Base-by-base conservation (phyloP, 1,284 basidiomycete genomes). In the Sporisorium reilianum region DNA sequence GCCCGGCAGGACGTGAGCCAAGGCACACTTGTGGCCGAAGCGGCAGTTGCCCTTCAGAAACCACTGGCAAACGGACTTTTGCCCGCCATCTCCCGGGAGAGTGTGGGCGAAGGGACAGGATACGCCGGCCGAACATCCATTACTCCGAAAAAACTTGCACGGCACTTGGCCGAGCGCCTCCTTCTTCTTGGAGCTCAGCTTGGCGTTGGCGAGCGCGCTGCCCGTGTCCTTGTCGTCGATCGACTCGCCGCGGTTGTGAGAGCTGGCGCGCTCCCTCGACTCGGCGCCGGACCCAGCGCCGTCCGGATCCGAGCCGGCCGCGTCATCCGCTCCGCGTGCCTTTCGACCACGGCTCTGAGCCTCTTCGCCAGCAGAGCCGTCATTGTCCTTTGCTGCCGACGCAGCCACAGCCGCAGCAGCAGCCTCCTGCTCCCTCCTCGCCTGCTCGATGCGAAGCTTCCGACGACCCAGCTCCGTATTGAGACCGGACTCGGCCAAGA, bases 161-260 rank as follows among this genome's bases (percentile, higher is more conserved):
- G 95, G 95, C 26, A 99, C 96, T 88, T 97, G 95, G 12, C 93
- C 93, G 58, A 98, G 89, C 84, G 95, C 93, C 85, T 95, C 82
- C 64, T 83, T 84, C 67, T 84, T 84, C 69, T 84, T 84, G n/a
- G 69, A 71, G 54, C 74, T 79, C 20, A 84, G 76, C 68, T 84
- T 84, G 48, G 81, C 77, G 46, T 78, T 83, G 40, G 79, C 78
- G 0, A 83, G 66, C 16, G 80, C 79, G 46, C 79, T 82, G 49
- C 80, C 80, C 4, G 64, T 61, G 50, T 75, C 77, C 30, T 76
- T 73, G 48, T 79, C 77, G 46, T 76, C 75, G 48, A 54, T 40
- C 18, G 61, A 58, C 20, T 78, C 75, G 42, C 53, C 67, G 7
- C 50, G 48, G 22, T 45, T 48, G n/a, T 64, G 55, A 5, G 63